phyloP scores from a whole-genome alignment of 192 early-diverging fungal genomes.

The Neocallimastix lanati region DNA sequence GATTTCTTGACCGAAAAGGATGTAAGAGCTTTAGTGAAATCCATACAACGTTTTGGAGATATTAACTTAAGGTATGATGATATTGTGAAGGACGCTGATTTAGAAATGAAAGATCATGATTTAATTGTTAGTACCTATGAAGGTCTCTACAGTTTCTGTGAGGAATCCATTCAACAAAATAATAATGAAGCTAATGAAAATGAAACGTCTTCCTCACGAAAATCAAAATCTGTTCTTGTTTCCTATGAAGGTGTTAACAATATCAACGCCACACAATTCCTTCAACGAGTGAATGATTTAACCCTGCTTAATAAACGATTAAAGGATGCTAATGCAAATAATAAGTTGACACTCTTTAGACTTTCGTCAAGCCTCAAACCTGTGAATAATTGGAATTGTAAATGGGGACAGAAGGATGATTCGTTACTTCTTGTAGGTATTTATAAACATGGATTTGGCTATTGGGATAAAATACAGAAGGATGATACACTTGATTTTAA shows the following conservation, averaged over 20 bases:
- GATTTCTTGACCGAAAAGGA: constrained; percentile 56
- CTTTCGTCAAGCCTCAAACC: constrained; percentile 60
- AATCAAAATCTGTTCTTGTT: constrained; percentile 46
- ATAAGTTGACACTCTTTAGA: constrained; percentile 54
- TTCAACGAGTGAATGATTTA: constrained; percentile 59
- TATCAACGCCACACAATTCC: constrained; percentile 67
- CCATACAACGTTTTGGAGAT: constrained; percentile 68
- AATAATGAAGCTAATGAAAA: constrained; percentile 11
- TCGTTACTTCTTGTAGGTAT: constrained; percentile 90
- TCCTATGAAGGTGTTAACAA: constrained; percentile 60
- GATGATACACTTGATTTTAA: constrained; percentile 58
- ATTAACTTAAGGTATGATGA: constrained; percentile 59
- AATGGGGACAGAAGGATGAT: constrained; percentile 85
- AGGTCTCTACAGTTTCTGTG: constrained; percentile 21
- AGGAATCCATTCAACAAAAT: constrained; percentile 14
- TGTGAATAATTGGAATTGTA: constrained; percentile 60
- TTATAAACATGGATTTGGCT: constrained; percentile 81
- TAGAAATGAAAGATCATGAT: constrained; percentile 38
- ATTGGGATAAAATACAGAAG: constrained; percentile 67
- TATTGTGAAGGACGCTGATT: constrained; percentile 62
- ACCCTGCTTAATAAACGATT: constrained; percentile 42
- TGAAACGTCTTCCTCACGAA: constrained; percentile 3
- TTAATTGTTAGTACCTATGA: constrained; percentile 17
- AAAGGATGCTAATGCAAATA: constrained; percentile 13
- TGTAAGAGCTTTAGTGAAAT: constrained; percentile 56